Conservation (phyloP, 2,329 filamentous ascomycete species). For the Cadophora luteo-olivacea region DNA sequence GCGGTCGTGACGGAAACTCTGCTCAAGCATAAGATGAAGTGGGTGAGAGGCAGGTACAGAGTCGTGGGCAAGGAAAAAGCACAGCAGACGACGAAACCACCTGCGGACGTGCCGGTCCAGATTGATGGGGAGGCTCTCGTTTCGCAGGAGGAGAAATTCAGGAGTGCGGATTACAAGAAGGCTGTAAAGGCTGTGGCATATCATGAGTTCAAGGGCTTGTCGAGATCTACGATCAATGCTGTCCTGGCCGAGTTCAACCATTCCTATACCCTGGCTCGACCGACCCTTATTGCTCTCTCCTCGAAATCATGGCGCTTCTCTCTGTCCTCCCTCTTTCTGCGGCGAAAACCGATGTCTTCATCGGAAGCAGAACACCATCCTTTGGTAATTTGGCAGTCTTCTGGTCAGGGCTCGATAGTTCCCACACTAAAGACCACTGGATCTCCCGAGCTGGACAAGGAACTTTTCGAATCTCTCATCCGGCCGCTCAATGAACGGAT, state of each 20-base stretch:
- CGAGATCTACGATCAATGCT: constrained; percentile 75
- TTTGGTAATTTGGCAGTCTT: constrained; percentile 66
- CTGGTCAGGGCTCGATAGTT: constrained; percentile 59
- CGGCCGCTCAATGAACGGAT: constrained; percentile 56
- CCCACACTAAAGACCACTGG: constrained; percentile 72
- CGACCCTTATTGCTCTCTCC: constrained; percentile 71
- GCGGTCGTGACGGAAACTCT: constrained; percentile 80
- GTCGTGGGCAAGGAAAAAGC: constrained; percentile 47
- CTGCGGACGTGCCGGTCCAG: constrained; percentile 18
- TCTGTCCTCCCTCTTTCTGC: constrained; percentile 72
- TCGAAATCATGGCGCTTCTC: constrained; percentile 80
- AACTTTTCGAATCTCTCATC: constrained; percentile 65
- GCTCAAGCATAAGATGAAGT: constrained; percentile 73
- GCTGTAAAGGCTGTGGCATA: constrained; percentile 73
- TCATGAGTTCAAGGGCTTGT: constrained; percentile 78
- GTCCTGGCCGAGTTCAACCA: constrained; percentile 84
- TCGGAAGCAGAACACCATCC: constrained; percentile 65
- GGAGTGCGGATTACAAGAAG: constrained; percentile 69
- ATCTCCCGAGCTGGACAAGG: constrained; percentile 67
- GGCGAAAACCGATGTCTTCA: constrained; percentile 62
- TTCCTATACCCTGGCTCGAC: constrained; percentile 75
- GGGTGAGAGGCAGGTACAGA: constrained; percentile 73
- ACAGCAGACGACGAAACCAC: constrained; percentile 14
- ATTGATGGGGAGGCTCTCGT: constrained; percentile 46
- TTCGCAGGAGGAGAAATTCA: constrained; percentile 68